A percentile compares a stretch with the other conserved stretches of the same genome.
phyloP scores from a whole-genome alignment of 768 basidiomycete genomes.

The Auriculariales sp. region DNA sequence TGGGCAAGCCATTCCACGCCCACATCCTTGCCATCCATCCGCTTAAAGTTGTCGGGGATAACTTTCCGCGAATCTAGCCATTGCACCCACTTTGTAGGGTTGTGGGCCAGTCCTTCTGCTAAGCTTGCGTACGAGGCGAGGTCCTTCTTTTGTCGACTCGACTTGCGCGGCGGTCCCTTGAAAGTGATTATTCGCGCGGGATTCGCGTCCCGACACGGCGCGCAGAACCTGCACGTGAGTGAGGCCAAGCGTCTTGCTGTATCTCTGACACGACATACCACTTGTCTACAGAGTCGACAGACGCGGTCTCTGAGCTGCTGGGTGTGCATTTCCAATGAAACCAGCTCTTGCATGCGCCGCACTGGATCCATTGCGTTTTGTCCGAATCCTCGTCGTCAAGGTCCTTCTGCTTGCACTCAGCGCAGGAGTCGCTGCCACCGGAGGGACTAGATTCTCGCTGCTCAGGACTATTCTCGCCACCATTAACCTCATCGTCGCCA shows the following conservation, averaged over 20 bases:
- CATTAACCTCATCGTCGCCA: too few species aligned
- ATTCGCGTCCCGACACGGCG: slow-evolving; percentile 43
- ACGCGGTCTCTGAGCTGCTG: slow-evolving; percentile 37
- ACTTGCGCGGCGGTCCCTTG: slow-evolving; percentile 71
- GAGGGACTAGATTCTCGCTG: too few species aligned
- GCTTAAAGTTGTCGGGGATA: slow-evolving; percentile 45
- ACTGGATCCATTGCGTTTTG: slow-evolving; percentile 71
- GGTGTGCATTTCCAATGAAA: slow-evolving; percentile 72
- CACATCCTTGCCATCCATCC: slow-evolving; percentile 55
- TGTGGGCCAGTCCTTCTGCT: slow-evolving; percentile 41
- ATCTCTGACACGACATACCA: slow-evolving; percentile 33
- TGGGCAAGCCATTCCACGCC: slow-evolving; percentile 58
- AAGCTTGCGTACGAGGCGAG: slow-evolving; percentile 70
- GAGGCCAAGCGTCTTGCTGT: slow-evolving; percentile 9
- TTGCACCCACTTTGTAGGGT: slow-evolving; percentile 51
- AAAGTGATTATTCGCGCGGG: slow-evolving; percentile 50
- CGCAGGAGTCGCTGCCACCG: too few species aligned
- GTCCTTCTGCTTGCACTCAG: neutral
- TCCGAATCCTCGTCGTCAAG: slow-evolving; percentile 19
- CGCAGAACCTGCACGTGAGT: slow-evolving; percentile 45
- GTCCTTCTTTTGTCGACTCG: slow-evolving; percentile 49
- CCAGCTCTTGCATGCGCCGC: slow-evolving; percentile 71
- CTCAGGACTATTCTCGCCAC: too few species aligned
- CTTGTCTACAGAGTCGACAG: slow-evolving; percentile 61
- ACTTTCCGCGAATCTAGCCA: slow-evolving; percentile 57